Evolutionary conservation across 495 filamentous ascomycete genomes (phyloP).

Genomic region (Penicillium herquei): DNA sequence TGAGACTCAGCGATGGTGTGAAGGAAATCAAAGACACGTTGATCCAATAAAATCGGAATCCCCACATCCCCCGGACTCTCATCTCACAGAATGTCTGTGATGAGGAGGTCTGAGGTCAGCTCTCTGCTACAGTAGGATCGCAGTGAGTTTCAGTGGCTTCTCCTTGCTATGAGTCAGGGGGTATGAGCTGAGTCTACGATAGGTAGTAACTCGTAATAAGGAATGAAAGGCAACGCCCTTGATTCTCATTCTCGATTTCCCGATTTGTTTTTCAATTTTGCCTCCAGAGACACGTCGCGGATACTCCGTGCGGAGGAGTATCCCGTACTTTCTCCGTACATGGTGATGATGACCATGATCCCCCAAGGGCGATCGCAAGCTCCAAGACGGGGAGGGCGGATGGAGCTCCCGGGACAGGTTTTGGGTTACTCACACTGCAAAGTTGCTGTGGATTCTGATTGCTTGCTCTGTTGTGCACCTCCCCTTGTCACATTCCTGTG

Average conservation of each 20-base stretch:
- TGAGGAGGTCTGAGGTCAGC: constrained; percentile 11
- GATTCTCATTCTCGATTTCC: background rate
- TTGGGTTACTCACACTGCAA: constrained; percentile 22
- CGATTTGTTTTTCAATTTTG: background rate
- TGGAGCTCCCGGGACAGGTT: constrained; percentile 2
- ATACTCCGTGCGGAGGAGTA: constrained; percentile 1
- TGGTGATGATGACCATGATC: constrained; percentile 1
- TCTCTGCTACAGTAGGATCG: constrained; percentile 4
- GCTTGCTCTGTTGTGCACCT: constrained; percentile 5
- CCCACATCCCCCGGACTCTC: background rate
- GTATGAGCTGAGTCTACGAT: background rate
- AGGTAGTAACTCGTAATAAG: background rate
- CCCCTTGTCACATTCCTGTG: constrained; percentile 14
- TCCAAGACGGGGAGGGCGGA: constrained; percentile 12
- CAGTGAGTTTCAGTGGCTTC: background rate
- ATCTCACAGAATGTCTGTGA: background rate
- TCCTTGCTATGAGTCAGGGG: constrained; percentile 13
- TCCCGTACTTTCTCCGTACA: background rate
- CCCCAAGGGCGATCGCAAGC: constrained; percentile 16
- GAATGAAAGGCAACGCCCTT: background rate
- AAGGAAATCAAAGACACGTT: too few relatives aligned
- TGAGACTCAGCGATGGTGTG: too few relatives aligned
- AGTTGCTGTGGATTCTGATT: constrained; percentile 6
- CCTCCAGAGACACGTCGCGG: constrained; percentile 13
- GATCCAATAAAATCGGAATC: background rate